Evolutionary conservation across 2,329 filamentous ascomycete genomes (phyloP), one percentile per base, ranked within the genome.

Genomic region (Colletotrichum limetticola): DNA sequence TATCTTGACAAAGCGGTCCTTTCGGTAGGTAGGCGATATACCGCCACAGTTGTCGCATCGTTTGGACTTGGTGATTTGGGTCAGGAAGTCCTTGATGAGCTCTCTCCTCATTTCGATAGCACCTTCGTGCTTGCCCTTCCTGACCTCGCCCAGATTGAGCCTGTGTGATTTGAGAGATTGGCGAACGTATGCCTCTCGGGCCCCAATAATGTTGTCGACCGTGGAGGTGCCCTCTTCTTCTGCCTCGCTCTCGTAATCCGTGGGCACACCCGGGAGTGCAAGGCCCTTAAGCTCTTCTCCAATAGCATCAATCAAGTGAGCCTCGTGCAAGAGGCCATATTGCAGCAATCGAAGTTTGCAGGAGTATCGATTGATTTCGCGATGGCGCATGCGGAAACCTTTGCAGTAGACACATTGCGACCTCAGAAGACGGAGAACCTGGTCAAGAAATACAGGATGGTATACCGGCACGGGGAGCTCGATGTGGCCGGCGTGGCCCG

Each of bases 381-480:
- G 89, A 61, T 92, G 90, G n/a, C 92, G 88, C 81, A 98, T 88
- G 80, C 93, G 94, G 76, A 99, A 91, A 70, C 92, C 91, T 80
- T 95, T 93, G 84, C 97, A 99, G 85, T 98, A 98, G 72, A 93
- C 89, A 82, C 97, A 99, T 82, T 96, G 93, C 66, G 94, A 93
- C 77, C 95, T 92, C 24, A 99, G 88, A 58, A 99, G 87, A 57
- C 94, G 92, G 75, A 97, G 90, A 65, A 95, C 90, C 82, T 98
- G 95, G 80, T 98, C 95, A 87, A 99, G 93, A 80, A 98, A 98
- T 2, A 95, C 93, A n/a, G 96, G 94, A 82, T 99, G 96, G 82
- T 98, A 99, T 65, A 98, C 94, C 59, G 94, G 94, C 14, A 95
- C 93, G 16, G 97, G 95, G 14, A 99, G 91, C 78, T 98, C 95